phyloP scores from a whole-genome alignment of 2,329 filamentous ascomycete genomes.

The Sporothrix brasiliensis region DNA sequence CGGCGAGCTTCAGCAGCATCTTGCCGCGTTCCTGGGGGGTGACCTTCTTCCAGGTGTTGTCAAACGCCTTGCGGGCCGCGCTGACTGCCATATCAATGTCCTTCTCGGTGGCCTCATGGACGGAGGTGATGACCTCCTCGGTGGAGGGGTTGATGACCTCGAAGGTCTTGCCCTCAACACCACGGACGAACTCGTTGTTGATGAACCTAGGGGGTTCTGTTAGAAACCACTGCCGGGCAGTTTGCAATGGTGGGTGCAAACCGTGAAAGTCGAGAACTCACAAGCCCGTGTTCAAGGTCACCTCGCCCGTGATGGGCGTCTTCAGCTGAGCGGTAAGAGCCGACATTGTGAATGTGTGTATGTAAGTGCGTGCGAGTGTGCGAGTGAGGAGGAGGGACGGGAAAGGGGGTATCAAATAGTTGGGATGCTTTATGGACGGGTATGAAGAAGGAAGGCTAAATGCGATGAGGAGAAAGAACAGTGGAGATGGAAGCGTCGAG shows the following conservation, averaged over 20 bases:
- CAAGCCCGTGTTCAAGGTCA: constrained; percentile 64
- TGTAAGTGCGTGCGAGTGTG: too few species aligned
- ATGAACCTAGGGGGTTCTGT: constrained; percentile 65
- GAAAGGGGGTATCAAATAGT: background rate
- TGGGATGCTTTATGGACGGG: background rate
- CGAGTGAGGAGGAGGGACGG: background rate
- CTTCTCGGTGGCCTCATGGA: constrained; percentile 85
- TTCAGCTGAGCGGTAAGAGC: constrained; percentile 58
- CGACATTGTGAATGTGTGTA: constrained; percentile 40
- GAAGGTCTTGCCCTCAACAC: constrained; percentile 84
- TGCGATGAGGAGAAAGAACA: constrained; percentile 21
- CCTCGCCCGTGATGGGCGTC: constrained; percentile 66
- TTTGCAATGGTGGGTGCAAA: background rate
- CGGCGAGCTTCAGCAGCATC: constrained; percentile 74
- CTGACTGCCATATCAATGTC: constrained; percentile 79
- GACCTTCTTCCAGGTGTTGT: constrained; percentile 68
- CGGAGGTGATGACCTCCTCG: constrained; percentile 81
- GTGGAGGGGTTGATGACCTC: constrained; percentile 88
- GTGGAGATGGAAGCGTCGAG: background rate
- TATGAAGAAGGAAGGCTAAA: constrained; percentile 21
- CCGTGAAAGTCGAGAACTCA: constrained; percentile 44
- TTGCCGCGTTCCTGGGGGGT: constrained; percentile 72
- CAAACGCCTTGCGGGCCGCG: constrained; percentile 83
- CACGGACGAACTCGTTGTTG: constrained; percentile 87
- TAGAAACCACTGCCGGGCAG: background rate